Conservation (phyloP, 176 grass and related monocot genomes). For the Dendrocalamus sinicus region DNA sequence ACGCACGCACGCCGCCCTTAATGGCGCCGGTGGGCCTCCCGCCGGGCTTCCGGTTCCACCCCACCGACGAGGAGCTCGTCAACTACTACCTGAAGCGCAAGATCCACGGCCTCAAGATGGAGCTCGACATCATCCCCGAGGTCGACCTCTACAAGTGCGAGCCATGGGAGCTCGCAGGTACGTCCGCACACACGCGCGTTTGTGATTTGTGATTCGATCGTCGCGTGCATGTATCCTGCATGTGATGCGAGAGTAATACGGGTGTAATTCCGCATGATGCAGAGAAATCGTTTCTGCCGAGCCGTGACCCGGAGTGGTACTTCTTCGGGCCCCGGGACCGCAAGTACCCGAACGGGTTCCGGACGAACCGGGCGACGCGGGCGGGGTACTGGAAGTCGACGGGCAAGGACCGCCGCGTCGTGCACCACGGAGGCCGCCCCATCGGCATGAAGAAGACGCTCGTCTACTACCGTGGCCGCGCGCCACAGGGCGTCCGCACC, state of each 20-base stretch:
- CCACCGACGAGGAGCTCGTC: conserved; percentile 92
- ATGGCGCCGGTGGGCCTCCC: conserved; percentile 98
- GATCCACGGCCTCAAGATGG: conserved; percentile 94
- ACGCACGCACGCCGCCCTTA: neutral
- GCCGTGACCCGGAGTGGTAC: conserved; percentile 98
- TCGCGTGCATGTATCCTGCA: neutral
- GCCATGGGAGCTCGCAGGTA: conserved; percentile 96
- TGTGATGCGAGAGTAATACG: neutral
- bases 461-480: conserved; percentile 94
- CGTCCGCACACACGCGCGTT: too few relatives aligned
- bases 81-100: conserved; percentile 99
- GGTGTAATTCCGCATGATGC: conserved; percentile 25
- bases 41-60: conserved; percentile 94
- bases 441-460: conserved; percentile 99
- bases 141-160: conserved; percentile 99
- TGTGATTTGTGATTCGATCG: neutral
- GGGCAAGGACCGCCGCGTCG: conserved; percentile 86
- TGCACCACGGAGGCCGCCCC: conserved; percentile 54
- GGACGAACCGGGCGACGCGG: conserved; percentile 88
- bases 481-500: conserved; percentile 87
- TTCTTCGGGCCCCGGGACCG: conserved; percentile 93
- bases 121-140: conserved; percentile 98
- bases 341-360: conserved; percentile 89
- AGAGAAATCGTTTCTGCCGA: conserved; percentile 98
- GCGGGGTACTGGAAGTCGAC: conserved; percentile 99